A percentile compares a stretch with the other conserved stretches of the same genome.
phyloP scores from a whole-genome alignment of 768 basidiomycete species.

The Tephrocybe sp. region DNA sequence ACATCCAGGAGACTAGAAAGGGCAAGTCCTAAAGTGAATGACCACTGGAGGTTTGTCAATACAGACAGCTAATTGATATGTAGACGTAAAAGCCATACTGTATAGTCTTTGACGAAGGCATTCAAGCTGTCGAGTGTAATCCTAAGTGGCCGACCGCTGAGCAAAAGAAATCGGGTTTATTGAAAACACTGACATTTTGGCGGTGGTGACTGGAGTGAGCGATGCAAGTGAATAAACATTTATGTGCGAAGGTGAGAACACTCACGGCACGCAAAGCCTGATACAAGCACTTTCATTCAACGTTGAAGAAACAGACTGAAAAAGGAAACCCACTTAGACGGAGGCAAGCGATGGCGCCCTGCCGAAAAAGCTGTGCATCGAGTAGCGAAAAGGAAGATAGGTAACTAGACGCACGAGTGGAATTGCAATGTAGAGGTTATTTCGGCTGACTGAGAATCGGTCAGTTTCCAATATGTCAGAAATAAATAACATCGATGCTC shows the following conservation, averaged over 20 bases:
- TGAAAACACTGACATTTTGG: constrained; percentile 11
- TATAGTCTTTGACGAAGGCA: constrained; percentile 12
- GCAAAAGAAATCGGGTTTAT: not conserved
- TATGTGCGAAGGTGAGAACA: not conserved
- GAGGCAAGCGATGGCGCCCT: constrained; percentile 28
- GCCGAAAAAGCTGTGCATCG: not conserved
- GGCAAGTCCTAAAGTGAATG: constrained; percentile 51
- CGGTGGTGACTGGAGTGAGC: constrained; percentile 11
- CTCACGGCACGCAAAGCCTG: constrained; percentile 27
- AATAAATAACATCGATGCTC: constrained; percentile 8
- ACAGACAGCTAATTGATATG: not conserved
- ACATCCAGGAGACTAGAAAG: constrained; percentile 51
- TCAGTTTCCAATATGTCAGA: not conserved
- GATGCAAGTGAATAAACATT: not conserved
- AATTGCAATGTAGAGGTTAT: constrained; percentile 31
- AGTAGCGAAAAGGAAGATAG: not conserved
- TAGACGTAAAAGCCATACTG: constrained; percentile 3
- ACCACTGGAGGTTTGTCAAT: constrained; percentile 31
- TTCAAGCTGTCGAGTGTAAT: constrained; percentile 14
- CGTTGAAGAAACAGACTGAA: too few species aligned
- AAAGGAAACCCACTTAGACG: constrained; percentile 26
- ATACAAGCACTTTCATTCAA: not conserved
- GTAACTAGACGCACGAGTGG: constrained; percentile 28
- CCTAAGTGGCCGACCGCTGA: not conserved
- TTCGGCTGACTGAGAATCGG: constrained; percentile 29